These are phyloP conservation scores for Alternaria atra DNA, from an alignment of 2,329 filamentous ascomycete species.

Conservation along the genomic window DNA sequence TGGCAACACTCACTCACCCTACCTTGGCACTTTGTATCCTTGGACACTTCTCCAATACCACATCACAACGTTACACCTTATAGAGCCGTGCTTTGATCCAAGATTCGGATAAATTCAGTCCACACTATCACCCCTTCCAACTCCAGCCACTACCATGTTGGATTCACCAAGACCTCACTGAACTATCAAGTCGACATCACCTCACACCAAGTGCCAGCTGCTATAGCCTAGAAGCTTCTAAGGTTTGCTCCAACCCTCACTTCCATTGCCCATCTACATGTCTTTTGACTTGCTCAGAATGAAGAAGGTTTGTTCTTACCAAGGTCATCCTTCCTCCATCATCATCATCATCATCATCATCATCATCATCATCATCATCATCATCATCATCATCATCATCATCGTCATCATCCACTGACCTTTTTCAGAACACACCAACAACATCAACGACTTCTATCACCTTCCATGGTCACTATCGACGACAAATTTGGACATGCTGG, in stretches of 20 bases:
- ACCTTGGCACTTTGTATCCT: constrained; percentile 21
- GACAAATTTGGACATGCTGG: background rate
- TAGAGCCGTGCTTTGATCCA: constrained; percentile 3
- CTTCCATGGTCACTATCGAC: background rate
- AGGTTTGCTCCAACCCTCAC: background rate
- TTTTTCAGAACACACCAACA: background rate
- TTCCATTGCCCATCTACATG: background rate
- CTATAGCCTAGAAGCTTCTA: constrained; percentile 7
- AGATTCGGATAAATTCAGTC: background rate
- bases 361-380: background rate
- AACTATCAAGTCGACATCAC: background rate
- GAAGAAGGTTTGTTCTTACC: background rate
- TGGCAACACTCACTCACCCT: constrained; percentile 15
- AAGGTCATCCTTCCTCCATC: background rate
- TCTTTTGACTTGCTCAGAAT: constrained; percentile 5
- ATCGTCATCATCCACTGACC: background rate
- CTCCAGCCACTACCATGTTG: background rate
- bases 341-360: background rate
- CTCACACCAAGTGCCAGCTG: background rate
- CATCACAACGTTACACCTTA: background rate
- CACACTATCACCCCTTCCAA: background rate
- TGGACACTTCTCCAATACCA: background rate
- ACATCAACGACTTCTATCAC: background rate
- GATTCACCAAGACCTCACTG: background rate
- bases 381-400: background rate